phyloP scores from a whole-genome alignment of 768 basidiomycete genomes.

The Hygrophoropsis aurantiaca region DNA sequence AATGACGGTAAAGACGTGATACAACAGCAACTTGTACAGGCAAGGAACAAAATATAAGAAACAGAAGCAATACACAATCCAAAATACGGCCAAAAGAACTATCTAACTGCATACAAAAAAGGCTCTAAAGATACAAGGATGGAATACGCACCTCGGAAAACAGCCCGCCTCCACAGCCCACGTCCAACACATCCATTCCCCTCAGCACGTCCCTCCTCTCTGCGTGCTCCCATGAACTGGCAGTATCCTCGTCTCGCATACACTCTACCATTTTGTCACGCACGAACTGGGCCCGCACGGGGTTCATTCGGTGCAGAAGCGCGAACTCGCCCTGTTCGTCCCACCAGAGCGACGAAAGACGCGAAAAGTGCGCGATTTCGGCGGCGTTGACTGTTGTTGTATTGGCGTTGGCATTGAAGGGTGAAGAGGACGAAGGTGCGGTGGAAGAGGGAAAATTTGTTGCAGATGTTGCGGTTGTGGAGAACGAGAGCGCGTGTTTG shows the following conservation, averaged over 20 bases:
- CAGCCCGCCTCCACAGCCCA: constrained; percentile 95
- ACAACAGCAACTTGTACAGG: no score
- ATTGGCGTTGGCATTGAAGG: no score
- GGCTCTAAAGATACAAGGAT: no score
- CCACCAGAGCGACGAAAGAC: constrained; percentile 93
- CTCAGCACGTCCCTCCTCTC: constrained; percentile 43
- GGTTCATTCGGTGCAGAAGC: constrained; percentile 94
- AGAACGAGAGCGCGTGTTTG: no score
- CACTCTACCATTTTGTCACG: constrained; percentile 70
- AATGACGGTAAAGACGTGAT: no score
- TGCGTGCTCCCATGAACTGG: constrained; percentile 25
- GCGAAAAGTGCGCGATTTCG: constrained; percentile 89
- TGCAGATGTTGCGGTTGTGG: no score
- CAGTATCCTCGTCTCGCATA: constrained; percentile 37
- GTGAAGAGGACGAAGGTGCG: no score
- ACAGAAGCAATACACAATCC: no score
- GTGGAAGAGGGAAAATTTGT: no score
- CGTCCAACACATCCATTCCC: constrained; percentile 78
- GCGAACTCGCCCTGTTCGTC: constrained; percentile 89
- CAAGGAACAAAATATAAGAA: no score
- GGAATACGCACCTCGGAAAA: constrained; percentile 85
- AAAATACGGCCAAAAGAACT: background rate
- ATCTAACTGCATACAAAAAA: background rate
- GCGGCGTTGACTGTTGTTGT: constrained; percentile 55
- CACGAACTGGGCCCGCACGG: constrained; percentile 80